Conservation (phyloP, 495 filamentous ascomycete species). For the Baudoinia panamericana region DNA sequence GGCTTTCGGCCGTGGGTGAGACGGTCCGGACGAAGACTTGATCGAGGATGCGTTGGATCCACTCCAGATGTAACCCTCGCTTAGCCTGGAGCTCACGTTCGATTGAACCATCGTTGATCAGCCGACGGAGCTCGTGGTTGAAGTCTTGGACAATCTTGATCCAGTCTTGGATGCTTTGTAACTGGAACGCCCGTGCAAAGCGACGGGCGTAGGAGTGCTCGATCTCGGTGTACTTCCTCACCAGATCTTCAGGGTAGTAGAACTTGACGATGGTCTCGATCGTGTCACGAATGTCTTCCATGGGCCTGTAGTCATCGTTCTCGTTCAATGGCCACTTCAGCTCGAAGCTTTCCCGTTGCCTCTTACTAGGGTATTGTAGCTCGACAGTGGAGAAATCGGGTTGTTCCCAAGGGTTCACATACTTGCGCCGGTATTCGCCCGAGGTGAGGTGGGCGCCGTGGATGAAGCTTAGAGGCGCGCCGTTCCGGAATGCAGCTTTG, state of each 20-base stretch:
- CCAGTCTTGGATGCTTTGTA: conserved; percentile 53
- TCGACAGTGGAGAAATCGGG: conserved; percentile 15
- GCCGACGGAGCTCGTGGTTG: conserved; percentile 39
- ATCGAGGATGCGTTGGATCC: conserved; percentile 67
- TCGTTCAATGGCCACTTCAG: conserved; percentile 58
- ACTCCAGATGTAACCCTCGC: conserved; percentile 49
- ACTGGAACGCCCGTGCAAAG: conserved; percentile 54
- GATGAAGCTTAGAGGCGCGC: conserved; percentile 3
- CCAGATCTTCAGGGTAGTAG: conserved; percentile 58
- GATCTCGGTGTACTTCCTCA: conserved; percentile 55
- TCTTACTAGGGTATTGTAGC: conserved; percentile 30
- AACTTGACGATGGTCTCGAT: conserved; percentile 58
- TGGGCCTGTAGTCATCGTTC: conserved; percentile 63
- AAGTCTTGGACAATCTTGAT: conserved; percentile 56
- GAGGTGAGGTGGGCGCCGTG: conserved; percentile 19
- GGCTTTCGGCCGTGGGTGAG: conserved; percentile 66
- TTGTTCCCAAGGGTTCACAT: conserved; percentile 7
- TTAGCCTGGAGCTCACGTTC: conserved; percentile 52
- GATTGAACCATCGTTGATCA: conserved; percentile 45
- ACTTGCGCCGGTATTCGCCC: conserved; percentile 12
- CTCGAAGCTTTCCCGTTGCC: conserved; percentile 41
- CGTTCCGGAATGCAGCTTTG: conserved; percentile 1
- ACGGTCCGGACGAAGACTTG: conserved; percentile 90
- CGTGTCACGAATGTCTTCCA: conserved; percentile 71
- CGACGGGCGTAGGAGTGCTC: conserved; percentile 57